Evolutionary conservation across 108 stramenopile species (phyloP).

Genomic region (Skeletonema tropicum): DNA sequence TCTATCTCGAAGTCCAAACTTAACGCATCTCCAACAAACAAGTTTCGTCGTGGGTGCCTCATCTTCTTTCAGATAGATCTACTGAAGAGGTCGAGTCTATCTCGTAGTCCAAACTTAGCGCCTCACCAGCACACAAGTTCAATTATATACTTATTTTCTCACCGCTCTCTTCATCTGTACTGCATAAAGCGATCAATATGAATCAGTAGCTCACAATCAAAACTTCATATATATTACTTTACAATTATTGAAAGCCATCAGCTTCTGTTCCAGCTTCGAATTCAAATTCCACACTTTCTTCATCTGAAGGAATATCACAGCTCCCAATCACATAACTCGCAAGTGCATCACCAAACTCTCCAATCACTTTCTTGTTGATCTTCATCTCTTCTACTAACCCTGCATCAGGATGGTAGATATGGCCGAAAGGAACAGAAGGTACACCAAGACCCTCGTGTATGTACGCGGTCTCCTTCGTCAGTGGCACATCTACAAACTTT

Average conservation of each 20-base stretch:
- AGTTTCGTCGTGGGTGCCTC: too few relatives aligned
- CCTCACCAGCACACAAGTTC: too few relatives aligned
- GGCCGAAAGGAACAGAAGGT: conserved; percentile 66
- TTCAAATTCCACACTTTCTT: conserved; percentile 11
- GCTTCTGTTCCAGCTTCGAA: neutral
- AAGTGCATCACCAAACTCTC: conserved; percentile 52
- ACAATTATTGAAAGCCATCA: neutral
- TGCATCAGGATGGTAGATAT: conserved; percentile 74
- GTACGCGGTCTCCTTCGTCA: conserved; percentile 67
- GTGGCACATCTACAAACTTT: conserved; percentile 78
- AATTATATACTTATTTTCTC: too few relatives aligned
- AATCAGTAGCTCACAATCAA: neutral
- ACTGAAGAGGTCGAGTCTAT: too few relatives aligned
- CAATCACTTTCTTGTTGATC: conserved; percentile 61
- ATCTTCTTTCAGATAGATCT: too few relatives aligned
- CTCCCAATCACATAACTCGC: conserved; percentile 55
- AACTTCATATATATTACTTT: neutral
- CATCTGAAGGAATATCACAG: conserved; percentile 44
- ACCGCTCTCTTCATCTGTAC: too few relatives aligned
- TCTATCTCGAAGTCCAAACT: too few relatives aligned
- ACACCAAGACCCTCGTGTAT: conserved; percentile 76
- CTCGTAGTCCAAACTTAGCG: too few relatives aligned
- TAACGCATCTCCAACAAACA: too few relatives aligned
- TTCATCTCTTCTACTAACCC: conserved; percentile 71
- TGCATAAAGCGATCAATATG: too few relatives aligned